A percentile compares a stretch with the other conserved stretches of the same genome.
Conservation (phyloP, 2,329 filamentous ascomycete species). For the Acrocalymma vagum region DNA sequence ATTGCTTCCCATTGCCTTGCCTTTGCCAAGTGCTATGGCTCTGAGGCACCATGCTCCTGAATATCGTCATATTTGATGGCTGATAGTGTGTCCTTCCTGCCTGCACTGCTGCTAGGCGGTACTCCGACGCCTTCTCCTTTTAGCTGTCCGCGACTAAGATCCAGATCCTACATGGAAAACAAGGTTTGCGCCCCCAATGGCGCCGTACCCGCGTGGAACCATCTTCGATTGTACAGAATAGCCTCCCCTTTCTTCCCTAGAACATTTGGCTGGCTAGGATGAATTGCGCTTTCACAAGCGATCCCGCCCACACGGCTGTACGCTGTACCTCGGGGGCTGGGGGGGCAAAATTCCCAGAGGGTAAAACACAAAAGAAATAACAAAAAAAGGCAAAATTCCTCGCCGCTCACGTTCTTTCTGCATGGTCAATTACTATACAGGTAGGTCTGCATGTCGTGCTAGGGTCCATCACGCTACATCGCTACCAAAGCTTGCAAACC, state of each 20-base stretch:
- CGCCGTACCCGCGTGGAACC: too few species aligned
- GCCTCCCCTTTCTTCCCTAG: conserved; percentile 1
- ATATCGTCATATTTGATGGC: conserved; percentile 39
- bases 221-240: too few species aligned
- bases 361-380: conserved; percentile 10
- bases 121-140: conserved; percentile 32
- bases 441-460: conserved; percentile 24
- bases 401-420: conserved; percentile 30
- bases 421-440: conserved; percentile 38
- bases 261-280: conserved; percentile 7
- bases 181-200: too few species aligned
- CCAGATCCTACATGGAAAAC: neutral
- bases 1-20: conserved; percentile 29
- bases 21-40: conserved; percentile 18
- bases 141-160: conserved; percentile 28
- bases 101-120: too few species aligned
- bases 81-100: too few species aligned
- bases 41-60: conserved; percentile 26
- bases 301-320: conserved; percentile 1
- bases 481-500: conserved; percentile 36
- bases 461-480: conserved; percentile 30
- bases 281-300: neutral
- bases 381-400: conserved; percentile 12
- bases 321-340: too few species aligned
- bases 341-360: too few species aligned